Conservation (phyloP, 2,329 filamentous ascomycete species). For the Lachnellula occidentalis region DNA sequence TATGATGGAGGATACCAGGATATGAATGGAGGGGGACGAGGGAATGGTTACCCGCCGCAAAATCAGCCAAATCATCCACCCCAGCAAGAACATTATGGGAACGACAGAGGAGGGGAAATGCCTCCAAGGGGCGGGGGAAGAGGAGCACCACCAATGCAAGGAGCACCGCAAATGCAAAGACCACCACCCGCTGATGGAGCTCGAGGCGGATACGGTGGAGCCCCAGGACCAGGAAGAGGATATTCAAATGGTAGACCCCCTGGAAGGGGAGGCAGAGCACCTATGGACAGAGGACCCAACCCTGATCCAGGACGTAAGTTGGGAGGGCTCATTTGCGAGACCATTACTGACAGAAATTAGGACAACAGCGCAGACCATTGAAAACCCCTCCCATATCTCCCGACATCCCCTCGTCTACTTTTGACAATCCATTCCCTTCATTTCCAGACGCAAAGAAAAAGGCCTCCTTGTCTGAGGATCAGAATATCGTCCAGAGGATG, state of each 20-base stretch:
- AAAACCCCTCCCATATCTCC: constrained; percentile 35
- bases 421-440: constrained; percentile 46
- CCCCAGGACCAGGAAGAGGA: constrained; percentile 20
- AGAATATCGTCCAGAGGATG: constrained; percentile 29
- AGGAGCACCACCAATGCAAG: constrained; percentile 23
- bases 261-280: constrained; percentile 23
- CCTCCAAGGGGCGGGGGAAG: constrained; percentile 21
- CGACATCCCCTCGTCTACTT: constrained; percentile 29
- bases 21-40: constrained; percentile 26
- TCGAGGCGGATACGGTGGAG: constrained; percentile 21
- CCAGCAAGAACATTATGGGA: constrained; percentile 27
- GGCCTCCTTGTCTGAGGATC: constrained; percentile 35
- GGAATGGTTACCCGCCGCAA: constrained; percentile 24
- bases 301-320: constrained; percentile 30
- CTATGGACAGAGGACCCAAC: constrained; percentile 17
- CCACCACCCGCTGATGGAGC: constrained; percentile 21
- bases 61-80: constrained; percentile 24
- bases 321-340: constrained; percentile 11
- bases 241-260: constrained; percentile 23
- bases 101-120: constrained; percentile 21
- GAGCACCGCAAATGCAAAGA: constrained; percentile 23
- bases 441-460: constrained; percentile 37
- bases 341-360: constrained; percentile 16
- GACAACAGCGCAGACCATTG: constrained; percentile 21
- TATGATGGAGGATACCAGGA: constrained; percentile 25